These are phyloP conservation scores for Leccinum rimulosum DNA, from an alignment of 768 basidiomycete genomes.

Conservation along the genomic window DNA sequence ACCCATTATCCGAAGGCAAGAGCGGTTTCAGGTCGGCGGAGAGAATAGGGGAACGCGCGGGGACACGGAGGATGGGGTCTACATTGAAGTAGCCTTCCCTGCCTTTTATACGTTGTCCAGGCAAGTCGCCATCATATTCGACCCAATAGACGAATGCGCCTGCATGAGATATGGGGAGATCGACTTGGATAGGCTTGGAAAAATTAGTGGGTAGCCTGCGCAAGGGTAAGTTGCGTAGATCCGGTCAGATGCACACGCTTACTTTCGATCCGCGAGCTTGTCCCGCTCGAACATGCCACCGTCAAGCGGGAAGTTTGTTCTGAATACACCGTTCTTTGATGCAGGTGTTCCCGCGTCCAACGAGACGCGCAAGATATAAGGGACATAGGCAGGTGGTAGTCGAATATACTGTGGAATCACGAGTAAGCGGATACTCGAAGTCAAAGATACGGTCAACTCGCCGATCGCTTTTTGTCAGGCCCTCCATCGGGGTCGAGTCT, in stretches of 20 bases:
- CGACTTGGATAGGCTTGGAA: constrained; percentile 88
- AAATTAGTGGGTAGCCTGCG: constrained; percentile 79
- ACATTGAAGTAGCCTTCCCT: constrained; percentile 95
- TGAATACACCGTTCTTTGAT: constrained; percentile 86
- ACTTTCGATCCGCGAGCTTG: constrained; percentile 74
- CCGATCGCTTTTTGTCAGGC: constrained; percentile 81
- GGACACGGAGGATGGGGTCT: constrained; percentile 81
- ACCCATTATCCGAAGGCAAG: constrained; percentile 51
- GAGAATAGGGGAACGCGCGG: constrained; percentile 73
- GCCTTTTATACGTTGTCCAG: constrained; percentile 68
- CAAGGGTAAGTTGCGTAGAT: constrained; percentile 14
- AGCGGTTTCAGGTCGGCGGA: constrained; percentile 51
- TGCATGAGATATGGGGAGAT: constrained; percentile 94
- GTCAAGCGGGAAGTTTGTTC: constrained; percentile 95
- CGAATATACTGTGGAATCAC: constrained; percentile 76
- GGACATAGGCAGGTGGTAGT: constrained; percentile 84
- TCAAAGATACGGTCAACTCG: constrained; percentile 38
- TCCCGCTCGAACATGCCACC: constrained; percentile 82
- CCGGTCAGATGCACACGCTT: constrained; percentile 24
- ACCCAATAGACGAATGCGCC: constrained; percentile 96
- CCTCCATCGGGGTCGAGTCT: constrained; percentile 87
- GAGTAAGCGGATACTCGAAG: constrained; percentile 7
- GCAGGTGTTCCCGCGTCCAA: constrained; percentile 92
- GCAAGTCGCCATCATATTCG: constrained; percentile 72
- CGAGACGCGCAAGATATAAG: constrained; percentile 89